Base-by-base conservation (phyloP, 495 filamentous ascomycete genomes). In the Endocarpon pusillum region DNA sequence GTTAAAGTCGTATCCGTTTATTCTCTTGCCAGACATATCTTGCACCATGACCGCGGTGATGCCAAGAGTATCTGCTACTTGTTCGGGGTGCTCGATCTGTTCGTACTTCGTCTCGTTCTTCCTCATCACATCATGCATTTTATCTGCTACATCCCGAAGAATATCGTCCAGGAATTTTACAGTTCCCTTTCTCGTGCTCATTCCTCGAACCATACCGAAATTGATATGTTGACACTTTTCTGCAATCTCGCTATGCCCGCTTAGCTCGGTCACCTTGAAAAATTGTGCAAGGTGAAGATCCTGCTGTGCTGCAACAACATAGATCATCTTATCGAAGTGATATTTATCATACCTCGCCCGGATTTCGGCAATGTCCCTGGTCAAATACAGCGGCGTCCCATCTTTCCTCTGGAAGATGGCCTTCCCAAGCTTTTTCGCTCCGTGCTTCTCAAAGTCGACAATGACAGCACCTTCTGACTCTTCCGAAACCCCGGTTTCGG, bases 391-490 rank as follows among this genome's bases (percentile, higher is more conserved):
- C 19, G 67, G 69, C 4, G 71, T 76, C 23, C 78, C 78, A 41
- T 77, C 73, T 45, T 70, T 70, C 45, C 73, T 73, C 39, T 73
- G 60, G 36, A 84, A 67, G 30, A 78, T 60, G 22, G 70, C 74
- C 53, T 71, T 76, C 34, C 74, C 76, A 1, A 80, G 66, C 45
- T 73, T 77, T 55, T 74, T 75, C 19, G 61, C 61, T 20, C 57
- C 62, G 39, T 83, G 71, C 52, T 86, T 83, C 32, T 68, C 67
- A 42, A 97, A 80, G 53, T 97, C 79, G 37, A 94, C 73, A 41
- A 94, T 80, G 33, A 82, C 62, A 25, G 89, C 89, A 24, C 89
- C 89, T 21, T 94, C 72, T 21, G 83, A 86, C 46, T 80, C 70
- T 52, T 86, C 75, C 0, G 76, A 74, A 19, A 94, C 68, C 42